Evolutionary conservation across 2,329 filamentous ascomycete genomes (phyloP).

Genomic region (Calonectria ilicicola): DNA sequence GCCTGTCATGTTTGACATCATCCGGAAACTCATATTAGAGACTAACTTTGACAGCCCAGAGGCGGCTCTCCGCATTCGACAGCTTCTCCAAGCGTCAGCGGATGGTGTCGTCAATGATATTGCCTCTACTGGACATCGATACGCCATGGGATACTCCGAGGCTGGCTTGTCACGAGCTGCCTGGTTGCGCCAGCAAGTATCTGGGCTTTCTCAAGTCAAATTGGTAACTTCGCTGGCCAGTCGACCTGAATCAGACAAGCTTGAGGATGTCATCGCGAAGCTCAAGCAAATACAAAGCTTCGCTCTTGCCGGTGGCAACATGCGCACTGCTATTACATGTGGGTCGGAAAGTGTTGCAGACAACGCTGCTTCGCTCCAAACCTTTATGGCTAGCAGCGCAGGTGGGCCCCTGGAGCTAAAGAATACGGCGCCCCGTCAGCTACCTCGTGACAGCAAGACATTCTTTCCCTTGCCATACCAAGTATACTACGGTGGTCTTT

Average conservation of each 20-base stretch:
- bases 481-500: conserved; percentile 91
- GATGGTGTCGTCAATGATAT: conserved; percentile 94
- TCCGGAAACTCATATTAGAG: conserved; percentile 83
- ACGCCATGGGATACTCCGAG: conserved; percentile 85
- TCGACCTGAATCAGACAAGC: conserved; percentile 74
- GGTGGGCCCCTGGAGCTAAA: conserved; percentile 54
- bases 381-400: conserved; percentile 69
- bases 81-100: conserved; percentile 86
- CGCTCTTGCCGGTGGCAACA: conserved; percentile 75
- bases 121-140: conserved; percentile 89
- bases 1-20: conserved; percentile 88
- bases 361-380: conserved; percentile 78
- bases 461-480: conserved; percentile 97
- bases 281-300: conserved; percentile 87
- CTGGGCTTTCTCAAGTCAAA: conserved; percentile 90
- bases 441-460: conserved; percentile 72
- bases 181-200: conserved; percentile 84
- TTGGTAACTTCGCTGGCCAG: conserved; percentile 83
- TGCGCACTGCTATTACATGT: conserved; percentile 89
- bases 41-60: conserved; percentile 90
- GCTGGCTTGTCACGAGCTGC: conserved; percentile 80
- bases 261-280: conserved; percentile 82
- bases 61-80: conserved; percentile 84
- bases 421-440: conserved; percentile 44
- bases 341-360: conserved; percentile 76